phyloP scores from a whole-genome alignment of 768 basidiomycete genomes.

The Russula sp. region DNA sequence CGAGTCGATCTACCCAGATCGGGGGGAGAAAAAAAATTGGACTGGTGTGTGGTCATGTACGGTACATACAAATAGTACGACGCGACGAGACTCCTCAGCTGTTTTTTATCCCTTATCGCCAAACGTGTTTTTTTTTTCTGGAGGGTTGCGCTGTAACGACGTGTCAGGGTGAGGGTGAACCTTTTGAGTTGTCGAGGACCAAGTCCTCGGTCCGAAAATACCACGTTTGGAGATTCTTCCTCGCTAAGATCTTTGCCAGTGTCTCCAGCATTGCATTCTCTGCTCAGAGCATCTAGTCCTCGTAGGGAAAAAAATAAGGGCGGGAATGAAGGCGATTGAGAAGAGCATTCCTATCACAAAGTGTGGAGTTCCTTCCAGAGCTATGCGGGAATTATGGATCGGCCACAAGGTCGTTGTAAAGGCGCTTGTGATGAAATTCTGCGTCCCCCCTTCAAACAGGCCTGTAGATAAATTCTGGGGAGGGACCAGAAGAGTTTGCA shows the following conservation, averaged over 20 bases:
- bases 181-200: neutral
- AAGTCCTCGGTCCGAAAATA: constrained; percentile 7
- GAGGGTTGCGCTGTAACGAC: neutral
- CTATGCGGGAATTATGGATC: neutral
- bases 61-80: neutral
- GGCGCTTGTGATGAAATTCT: neutral
- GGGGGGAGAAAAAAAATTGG: neutral
- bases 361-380: neutral
- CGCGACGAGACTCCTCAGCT: neutral
- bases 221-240: constrained; percentile 14
- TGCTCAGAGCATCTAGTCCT: neutral
- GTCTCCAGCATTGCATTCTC: neutral
- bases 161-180: neutral
- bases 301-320: neutral
- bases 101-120: neutral
- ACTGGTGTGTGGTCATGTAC: neutral
- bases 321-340: neutral
- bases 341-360: neutral
- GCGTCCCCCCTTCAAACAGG: neutral
- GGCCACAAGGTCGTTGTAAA: neutral
- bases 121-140: too few relatives aligned
- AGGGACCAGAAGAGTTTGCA: constrained; percentile 1
- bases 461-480: constrained; percentile 1
- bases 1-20: neutral
- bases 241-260: constrained; percentile 12